phyloP scores from a whole-genome alignment of 2,329 filamentous ascomycete species.

The Talaromyces sp. region DNA sequence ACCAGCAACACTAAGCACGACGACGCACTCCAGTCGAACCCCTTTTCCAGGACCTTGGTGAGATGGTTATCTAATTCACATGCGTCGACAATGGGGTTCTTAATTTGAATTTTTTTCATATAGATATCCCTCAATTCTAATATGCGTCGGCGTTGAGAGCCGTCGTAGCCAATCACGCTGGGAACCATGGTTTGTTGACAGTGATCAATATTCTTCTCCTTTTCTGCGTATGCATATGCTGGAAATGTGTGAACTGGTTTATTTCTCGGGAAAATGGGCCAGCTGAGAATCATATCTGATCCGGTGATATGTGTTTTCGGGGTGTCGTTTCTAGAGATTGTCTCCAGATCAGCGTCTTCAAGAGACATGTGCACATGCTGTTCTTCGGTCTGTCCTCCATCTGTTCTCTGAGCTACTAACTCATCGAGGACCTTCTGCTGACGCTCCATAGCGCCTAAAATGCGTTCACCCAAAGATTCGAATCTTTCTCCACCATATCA shows the following conservation, averaged over 20 bases:
- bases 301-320: conserved; percentile 27
- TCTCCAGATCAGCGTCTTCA: conserved; percentile 25
- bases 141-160: conserved; percentile 21
- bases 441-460: conserved; percentile 26
- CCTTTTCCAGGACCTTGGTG: conserved; percentile 24
- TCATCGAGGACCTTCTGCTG: conserved; percentile 24
- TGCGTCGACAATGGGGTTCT: conserved; percentile 26
- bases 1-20: conserved; percentile 26
- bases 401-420: conserved; percentile 11
- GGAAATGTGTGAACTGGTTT: conserved; percentile 27
- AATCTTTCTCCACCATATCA: conserved; percentile 19
- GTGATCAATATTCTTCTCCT: conserved; percentile 19
- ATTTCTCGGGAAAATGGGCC: conserved; percentile 26
- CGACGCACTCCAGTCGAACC: conserved; percentile 25
- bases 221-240: conserved; percentile 24
- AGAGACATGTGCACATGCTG: conserved; percentile 15
- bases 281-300: conserved; percentile 28
- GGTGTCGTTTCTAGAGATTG: conserved; percentile 27
- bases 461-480: conserved; percentile 25
- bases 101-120: conserved; percentile 26
- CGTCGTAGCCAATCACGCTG: conserved; percentile 19
- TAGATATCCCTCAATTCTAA: conserved; percentile 26
- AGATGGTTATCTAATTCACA: conserved; percentile 26
- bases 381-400: neutral
- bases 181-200: neutral